Conservation (phyloP, 495 filamentous ascomycete species). For the Astrocystis sublimbata region DNA sequence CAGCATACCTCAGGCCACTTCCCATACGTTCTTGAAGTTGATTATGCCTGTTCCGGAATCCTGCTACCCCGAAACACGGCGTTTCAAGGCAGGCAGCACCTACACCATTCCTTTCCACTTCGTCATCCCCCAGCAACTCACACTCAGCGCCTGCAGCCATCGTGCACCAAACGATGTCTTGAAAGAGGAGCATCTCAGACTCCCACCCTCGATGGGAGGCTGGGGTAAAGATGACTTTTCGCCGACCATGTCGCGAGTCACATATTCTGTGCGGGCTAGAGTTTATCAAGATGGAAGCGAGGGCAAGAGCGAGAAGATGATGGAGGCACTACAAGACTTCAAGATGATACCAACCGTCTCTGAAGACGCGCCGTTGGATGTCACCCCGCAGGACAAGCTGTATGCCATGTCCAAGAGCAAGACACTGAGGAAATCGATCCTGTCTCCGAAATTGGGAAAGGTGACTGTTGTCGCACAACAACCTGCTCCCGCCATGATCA, state of each 20-base stretch:
- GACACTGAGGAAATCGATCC: slow-evolving; percentile 71
- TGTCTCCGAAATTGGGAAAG: slow-evolving; percentile 73
- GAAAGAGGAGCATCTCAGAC: slow-evolving; percentile 68
- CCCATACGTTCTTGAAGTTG: slow-evolving; percentile 74
- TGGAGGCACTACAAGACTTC: slow-evolving; percentile 58
- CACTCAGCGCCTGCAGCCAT: slow-evolving; percentile 56
- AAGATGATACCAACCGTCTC: slow-evolving; percentile 72
- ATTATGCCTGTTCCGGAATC: slow-evolving; percentile 73
- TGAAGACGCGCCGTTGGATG: slow-evolving; percentile 76
- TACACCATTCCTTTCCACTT: slow-evolving; percentile 87
- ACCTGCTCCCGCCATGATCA: slow-evolving; percentile 66
- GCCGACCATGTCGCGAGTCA: slow-evolving; percentile 76
- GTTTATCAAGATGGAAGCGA: slow-evolving; percentile 43
- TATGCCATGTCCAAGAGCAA: slow-evolving; percentile 76
- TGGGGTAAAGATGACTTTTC: slow-evolving; percentile 75
- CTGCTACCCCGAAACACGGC: slow-evolving; percentile 67
- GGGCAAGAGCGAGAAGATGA: slow-evolving; percentile 37
- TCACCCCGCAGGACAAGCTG: slow-evolving; percentile 57
- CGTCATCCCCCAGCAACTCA: slow-evolving; percentile 74
- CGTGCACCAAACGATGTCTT: slow-evolving; percentile 54
- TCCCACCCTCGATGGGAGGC: slow-evolving; percentile 82
- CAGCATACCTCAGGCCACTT: slow-evolving; percentile 42
- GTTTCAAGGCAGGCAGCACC: slow-evolving; percentile 63
- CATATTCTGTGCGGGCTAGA: slow-evolving; percentile 69
- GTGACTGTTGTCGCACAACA: slow-evolving; percentile 73